Conservation (phyloP, 2,329 filamentous ascomycete species). For the Erysiphe neolycopersici region DNA sequence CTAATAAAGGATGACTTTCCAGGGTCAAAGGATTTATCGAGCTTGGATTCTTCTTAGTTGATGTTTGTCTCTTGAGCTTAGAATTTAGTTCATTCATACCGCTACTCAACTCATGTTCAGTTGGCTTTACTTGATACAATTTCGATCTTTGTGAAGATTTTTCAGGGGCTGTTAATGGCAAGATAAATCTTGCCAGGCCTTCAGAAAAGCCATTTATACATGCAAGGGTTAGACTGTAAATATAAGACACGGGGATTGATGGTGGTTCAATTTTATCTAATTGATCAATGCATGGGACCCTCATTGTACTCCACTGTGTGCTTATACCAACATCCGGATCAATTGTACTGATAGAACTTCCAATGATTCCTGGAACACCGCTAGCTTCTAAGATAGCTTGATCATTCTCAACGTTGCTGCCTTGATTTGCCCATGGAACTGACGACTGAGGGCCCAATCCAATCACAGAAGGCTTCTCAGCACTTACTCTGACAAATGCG, state of each 20-base stretch:
- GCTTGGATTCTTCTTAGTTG: conserved; percentile 48
- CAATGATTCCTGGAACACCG: conserved; percentile 68
- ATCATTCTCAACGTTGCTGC: conserved; percentile 35
- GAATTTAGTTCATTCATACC: conserved; percentile 4
- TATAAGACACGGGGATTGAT: conserved; percentile 65
- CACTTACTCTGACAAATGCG: conserved; percentile 73
- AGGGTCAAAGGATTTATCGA: conserved; percentile 63
- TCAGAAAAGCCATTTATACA: conserved; percentile 83
- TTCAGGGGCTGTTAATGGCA: conserved; percentile 73
- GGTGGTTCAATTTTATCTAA: conserved; percentile 79
- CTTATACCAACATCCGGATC: conserved; percentile 53
- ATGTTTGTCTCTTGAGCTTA: conserved; percentile 30
- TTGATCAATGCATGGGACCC: conserved; percentile 75
- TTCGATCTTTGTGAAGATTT: conserved; percentile 22
- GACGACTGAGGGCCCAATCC: conserved; percentile 76
- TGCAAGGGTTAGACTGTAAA: conserved; percentile 68
- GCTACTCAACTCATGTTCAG: conserved; percentile 5
- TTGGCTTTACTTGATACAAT: conserved; percentile 7
- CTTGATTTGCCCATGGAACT: conserved; percentile 36
- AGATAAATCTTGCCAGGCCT: conserved; percentile 71
- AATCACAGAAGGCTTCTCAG: conserved; percentile 71
- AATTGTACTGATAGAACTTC: conserved; percentile 37
- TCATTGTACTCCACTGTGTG: conserved; percentile 67
- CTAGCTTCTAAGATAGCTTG: conserved; percentile 76
- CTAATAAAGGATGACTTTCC: conserved; percentile 41